Base-by-base conservation (phyloP, 495 filamentous ascomycete genomes). In the Xylaria acuta region DNA sequence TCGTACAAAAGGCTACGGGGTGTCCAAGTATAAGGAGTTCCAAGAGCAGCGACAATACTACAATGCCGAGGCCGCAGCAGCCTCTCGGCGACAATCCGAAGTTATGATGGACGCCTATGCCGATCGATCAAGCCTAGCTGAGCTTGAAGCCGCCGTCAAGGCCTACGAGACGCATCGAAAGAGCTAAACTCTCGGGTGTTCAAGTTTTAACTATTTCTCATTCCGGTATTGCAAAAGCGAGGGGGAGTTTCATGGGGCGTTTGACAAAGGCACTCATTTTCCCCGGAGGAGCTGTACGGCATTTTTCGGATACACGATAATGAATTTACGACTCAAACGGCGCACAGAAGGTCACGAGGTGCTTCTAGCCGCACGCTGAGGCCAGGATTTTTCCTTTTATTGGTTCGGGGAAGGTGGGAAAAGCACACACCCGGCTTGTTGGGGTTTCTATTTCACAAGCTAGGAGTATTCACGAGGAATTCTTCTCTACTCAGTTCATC, bases 131-230 rank as follows among this genome's bases (percentile, higher is more conserved):
- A 88, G 84, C 73, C 62, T 90, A 20, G 81, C 86, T 25, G 88
- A 88, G 79, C 79, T 91, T 47, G 86, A 90, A 74, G 80, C 86
- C 9, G 89, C 89, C n/a, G 78, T 91, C 64, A 78, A 82, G n/a
- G 81, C 83, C 8, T 90, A 90, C 64, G 84, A 88, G 64, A 66
- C 72, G 34, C 79, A 77, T 56, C 71, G 72, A 74, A 71, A 77
- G 70, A 32, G 16, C 30, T 72, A 36, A 41, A 9, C 53, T 30
- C n/a, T 25, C 22, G 38, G 30, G 5, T 1, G 11, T 0, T 16
- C 60, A 1, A 25, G 8, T 43, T 30, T 43, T 43, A 1, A 25
- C 18, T 43, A 16, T 43, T 43, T 43, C 11, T 43, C n/a, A 41
- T 64, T 16, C 60, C 12, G 38, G n/a, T 14, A 64, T 30, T 64